A percentile compares a stretch with the other conserved stretches of the same genome.
phyloP scores from a whole-genome alignment of 441 rosid genomes.

The Populus hybrid region DNA sequence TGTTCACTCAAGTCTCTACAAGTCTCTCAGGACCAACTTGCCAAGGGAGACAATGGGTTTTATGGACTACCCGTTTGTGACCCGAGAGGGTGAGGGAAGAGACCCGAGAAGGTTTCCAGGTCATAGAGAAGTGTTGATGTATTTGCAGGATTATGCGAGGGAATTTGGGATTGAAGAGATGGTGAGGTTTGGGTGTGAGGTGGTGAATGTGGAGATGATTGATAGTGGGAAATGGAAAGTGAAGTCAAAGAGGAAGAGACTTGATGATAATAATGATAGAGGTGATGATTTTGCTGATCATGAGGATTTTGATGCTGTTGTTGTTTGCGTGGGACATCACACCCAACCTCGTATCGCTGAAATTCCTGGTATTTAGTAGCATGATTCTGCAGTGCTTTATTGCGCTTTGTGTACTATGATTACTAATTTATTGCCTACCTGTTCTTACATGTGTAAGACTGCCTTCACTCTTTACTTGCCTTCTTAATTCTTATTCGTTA shows the following conservation, averaged over 20 bases:
- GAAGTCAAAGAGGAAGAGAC: conserved; percentile 27
- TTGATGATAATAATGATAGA: background rate
- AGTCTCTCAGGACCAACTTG: conserved; percentile 64
- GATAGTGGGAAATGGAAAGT: conserved; percentile 48
- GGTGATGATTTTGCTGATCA: conserved; percentile 16
- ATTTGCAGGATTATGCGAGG: conserved; percentile 51
- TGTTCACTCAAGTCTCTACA: conserved; percentile 53
- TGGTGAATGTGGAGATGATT: conserved; percentile 36
- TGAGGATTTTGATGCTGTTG: conserved; percentile 76
- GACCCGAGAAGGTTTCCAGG: conserved; percentile 68
- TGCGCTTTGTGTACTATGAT: too few species aligned
- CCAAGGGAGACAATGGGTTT: conserved; percentile 68
- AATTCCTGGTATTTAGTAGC: conserved; percentile 46
- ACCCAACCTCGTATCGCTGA: conserved; percentile 64
- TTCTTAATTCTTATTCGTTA: too few species aligned
- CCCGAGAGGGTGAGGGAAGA: conserved; percentile 28
- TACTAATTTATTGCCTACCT: too few species aligned
- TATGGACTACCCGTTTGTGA: conserved; percentile 54
- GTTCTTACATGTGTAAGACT: too few species aligned
- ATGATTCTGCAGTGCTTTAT: too few species aligned
- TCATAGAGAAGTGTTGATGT: conserved; percentile 62
- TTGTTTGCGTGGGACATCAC: conserved; percentile 71
- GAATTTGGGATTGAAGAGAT: conserved; percentile 54
- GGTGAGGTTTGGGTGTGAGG: conserved; percentile 62
- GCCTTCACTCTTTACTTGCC: too few species aligned